phyloP scores from a whole-genome alignment of 495 filamentous ascomycete species.

The Usnea hakonensis region DNA sequence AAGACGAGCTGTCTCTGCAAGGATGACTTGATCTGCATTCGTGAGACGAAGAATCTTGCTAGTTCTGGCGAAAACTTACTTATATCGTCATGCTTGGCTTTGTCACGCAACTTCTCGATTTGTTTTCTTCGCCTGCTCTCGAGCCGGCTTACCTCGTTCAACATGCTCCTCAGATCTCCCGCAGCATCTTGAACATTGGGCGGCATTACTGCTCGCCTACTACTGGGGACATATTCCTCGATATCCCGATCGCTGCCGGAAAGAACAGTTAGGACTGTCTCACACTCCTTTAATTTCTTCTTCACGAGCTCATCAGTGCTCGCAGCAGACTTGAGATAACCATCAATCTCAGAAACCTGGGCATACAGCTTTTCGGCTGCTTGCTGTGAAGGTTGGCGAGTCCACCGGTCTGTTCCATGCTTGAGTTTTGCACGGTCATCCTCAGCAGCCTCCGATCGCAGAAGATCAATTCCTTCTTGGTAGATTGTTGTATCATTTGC shows the following conservation, averaged over 20 bases:
- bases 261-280: slow-evolving; percentile 64
- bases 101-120: slow-evolving; percentile 65
- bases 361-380: slow-evolving; percentile 69
- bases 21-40: slow-evolving; percentile 55
- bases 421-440: slow-evolving; percentile 66
- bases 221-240: slow-evolving; percentile 83
- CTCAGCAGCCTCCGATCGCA: slow-evolving; percentile 74
- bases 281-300: slow-evolving; percentile 67
- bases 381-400: slow-evolving; percentile 55
- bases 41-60: background rate
- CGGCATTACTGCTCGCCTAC: slow-evolving; percentile 66
- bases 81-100: slow-evolving; percentile 81
- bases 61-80: slow-evolving; percentile 37
- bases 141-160: slow-evolving; percentile 76
- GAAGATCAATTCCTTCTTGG: slow-evolving; percentile 68
- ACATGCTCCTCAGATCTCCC: slow-evolving; percentile 58
- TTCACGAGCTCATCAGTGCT: slow-evolving; percentile 76
- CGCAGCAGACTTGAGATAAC: slow-evolving; percentile 78
- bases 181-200: slow-evolving; percentile 73
- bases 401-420: slow-evolving; percentile 86
- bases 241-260: slow-evolving; percentile 69
- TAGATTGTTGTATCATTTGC: slow-evolving; percentile 64
- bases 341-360: slow-evolving; percentile 69
- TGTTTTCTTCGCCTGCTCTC: slow-evolving; percentile 70
- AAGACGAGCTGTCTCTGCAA: slow-evolving; percentile 72